Base-by-base conservation (phyloP, 345 rosid genomes). In the Brassica nigra region DNA sequence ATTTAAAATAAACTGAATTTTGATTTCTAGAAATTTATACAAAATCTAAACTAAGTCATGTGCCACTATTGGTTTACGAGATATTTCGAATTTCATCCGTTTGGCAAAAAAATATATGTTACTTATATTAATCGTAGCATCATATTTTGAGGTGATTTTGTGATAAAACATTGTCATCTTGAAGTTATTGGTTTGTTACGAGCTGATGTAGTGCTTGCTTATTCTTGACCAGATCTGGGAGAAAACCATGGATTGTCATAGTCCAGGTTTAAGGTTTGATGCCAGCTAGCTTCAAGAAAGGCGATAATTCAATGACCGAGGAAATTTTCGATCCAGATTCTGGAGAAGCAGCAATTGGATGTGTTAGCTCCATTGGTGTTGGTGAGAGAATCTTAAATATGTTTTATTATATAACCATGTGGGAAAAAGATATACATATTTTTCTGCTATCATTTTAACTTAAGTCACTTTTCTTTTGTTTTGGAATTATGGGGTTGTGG, bases 291-390 rank as follows among this genome's bases (percentile, higher is more conserved):
- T 4, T 47, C 20, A 15, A n/a, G 20, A 15, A 52, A n/a, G 9
- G 58, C 6, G 20, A 15, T 52, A 23, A n/a, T 52, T 52, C 58
- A 52, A 1, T 52, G 57, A 52, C 20, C 57, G 3, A 49, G 20
- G 2, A 52, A 52, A 3, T 95, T 15, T 52, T n/a, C 20, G 6
- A 15, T n/a, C 20, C 20, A 15, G 20, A 52, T 52, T 52, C 6
- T 52, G 7, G 58, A 52, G 58, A 52, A 37, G 44, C 44, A n/a
- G 58, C 58, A 52, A 52, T 52, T 15, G 20, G 58, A 52, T 1
- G 58, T 52, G 58, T n/a, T 15, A 97, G 97, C 37, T 97, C 98
- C 0, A 97, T 94, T 75, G 97, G 91, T 83, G 90, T 90, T 78
- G 97, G 97, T 92, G 78, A 71, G 78, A 61, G 31, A 68, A 29